Conservation (phyloP, 129 eudicot genomes). For the Flaveria bidentis region DNA sequence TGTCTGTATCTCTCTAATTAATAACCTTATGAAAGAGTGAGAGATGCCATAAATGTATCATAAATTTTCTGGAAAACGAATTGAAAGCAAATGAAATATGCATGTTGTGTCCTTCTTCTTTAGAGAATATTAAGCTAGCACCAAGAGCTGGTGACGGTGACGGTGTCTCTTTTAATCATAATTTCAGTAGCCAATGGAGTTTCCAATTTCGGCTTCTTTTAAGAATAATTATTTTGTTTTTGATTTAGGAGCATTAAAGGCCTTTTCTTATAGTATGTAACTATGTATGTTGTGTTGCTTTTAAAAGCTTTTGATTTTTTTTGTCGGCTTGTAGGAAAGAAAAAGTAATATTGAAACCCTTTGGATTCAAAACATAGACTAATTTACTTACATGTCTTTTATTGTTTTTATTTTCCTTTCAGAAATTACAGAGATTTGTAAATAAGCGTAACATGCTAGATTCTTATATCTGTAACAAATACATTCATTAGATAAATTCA, state of each 20-base stretch:
- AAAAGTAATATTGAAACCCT: no score
- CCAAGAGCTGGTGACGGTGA: constrained; percentile 1
- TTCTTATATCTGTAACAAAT: no score
- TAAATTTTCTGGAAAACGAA: background rate
- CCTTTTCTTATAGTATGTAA: background rate
- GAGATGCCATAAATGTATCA: constrained; percentile 35
- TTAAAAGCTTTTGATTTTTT: background rate
- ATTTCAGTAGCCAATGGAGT: constrained; percentile 17
- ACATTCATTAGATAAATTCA: no score
- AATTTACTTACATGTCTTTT: no score
- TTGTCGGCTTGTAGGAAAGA: background rate
- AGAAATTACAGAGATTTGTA: no score
- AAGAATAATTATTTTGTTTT: constrained; percentile 28
- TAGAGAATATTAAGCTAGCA: constrained; percentile 27
- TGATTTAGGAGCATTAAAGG: background rate
- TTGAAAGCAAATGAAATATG: no score
- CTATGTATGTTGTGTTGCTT: background rate
- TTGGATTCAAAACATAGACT: no score
- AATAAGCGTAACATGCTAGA: no score
- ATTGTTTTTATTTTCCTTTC: no score
- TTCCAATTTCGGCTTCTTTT: constrained; percentile 18
- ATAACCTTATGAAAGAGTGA: constrained; percentile 38
- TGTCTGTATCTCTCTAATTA: constrained; percentile 32
- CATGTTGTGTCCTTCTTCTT: background rate
- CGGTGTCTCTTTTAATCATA: constrained; percentile 34